Evolutionary conservation across 2,329 filamentous ascomycete genomes (phyloP), one percentile per base, ranked within the genome.

Genomic region (Penicillium italicum): DNA sequence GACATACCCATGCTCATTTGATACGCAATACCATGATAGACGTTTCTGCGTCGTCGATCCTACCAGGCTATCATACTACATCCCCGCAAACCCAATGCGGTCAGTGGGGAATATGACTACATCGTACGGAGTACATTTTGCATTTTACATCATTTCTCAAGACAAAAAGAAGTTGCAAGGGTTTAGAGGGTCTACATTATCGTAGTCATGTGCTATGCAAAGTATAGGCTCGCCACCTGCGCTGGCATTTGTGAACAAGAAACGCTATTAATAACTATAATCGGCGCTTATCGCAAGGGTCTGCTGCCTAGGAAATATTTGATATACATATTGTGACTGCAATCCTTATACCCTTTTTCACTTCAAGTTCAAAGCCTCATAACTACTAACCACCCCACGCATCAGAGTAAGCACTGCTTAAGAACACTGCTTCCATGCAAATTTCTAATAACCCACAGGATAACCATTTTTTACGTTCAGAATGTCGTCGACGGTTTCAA

Each of bases 21-120:
- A 47, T 43, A 31, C 26, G 28, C 30, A 42, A 53, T 42, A 48
- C 45, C 30, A 42, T 18, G 51, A 53, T 53, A 43, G 44, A 53
- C 51, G 45, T 38, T 42, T 49, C 51, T 54, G 51, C 45, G 31
- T 50, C 12, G 51, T 50, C 37, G 51, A 54, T 54, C 51, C 30
- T 49, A 30, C 37, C 22, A 37, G 42, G 24, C 22, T 24, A 37
- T 36, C 50, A 49, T 31, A 34, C 28, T 28, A 49, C 34, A 36
- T 49, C 51, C 51, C 51, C 51, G 44, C 51, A 54, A 50, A 26
- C 44, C 30, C 18, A 24, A 54, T 42, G 44, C 51, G 51, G 44
- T 36, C 49, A 45, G 49, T 37, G 44, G 44, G 24, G 36, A 34
- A 10, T 1, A 51, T 44, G 49, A 46, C 40, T 45, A 24, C 18